Conservation (phyloP, 345 rosid genomes). For the Bruguiera gymnorhiza region DNA sequence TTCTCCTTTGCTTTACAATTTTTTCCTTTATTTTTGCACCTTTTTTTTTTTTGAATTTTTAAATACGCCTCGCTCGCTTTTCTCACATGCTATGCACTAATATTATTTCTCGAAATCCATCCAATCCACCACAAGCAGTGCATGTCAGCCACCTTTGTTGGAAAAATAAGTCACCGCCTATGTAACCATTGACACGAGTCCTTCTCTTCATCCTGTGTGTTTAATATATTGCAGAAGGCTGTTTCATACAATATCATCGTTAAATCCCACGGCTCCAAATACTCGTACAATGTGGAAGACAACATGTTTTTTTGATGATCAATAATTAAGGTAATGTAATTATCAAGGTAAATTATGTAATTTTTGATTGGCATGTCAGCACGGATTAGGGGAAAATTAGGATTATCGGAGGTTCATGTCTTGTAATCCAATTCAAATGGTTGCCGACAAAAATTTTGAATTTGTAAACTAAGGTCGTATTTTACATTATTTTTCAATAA, state of each 20-base stretch:
- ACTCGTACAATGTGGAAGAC: too few species aligned
- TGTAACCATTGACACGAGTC: not conserved
- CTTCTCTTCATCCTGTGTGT: not conserved
- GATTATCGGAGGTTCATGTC: not conserved
- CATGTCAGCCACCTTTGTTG: constrained; percentile 30
- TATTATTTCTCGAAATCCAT: constrained; percentile 23
- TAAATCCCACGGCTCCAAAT: too few species aligned
- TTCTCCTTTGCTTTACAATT: constrained; percentile 19
- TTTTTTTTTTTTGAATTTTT: not conserved
- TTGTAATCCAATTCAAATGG: too few species aligned
- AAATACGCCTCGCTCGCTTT: constrained; percentile 25
- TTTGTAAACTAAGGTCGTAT: not conserved
- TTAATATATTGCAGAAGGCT: not conserved
- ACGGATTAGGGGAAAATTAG: too few species aligned
- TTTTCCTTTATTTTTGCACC: constrained; percentile 19
- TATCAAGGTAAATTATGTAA: too few species aligned
- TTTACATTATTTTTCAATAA: not conserved
- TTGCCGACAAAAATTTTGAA: too few species aligned
- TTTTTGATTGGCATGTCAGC: too few species aligned
- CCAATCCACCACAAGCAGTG: constrained; percentile 19
- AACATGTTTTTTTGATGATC: too few species aligned
- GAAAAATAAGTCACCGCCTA: constrained; percentile 14
- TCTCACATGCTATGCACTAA: constrained; percentile 45
- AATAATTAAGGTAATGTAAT: too few species aligned
- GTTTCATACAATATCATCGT: too few species aligned